phyloP scores from a whole-genome alignment of 73 alveolate genomes.

The Paramecium biaurelia region DNA sequence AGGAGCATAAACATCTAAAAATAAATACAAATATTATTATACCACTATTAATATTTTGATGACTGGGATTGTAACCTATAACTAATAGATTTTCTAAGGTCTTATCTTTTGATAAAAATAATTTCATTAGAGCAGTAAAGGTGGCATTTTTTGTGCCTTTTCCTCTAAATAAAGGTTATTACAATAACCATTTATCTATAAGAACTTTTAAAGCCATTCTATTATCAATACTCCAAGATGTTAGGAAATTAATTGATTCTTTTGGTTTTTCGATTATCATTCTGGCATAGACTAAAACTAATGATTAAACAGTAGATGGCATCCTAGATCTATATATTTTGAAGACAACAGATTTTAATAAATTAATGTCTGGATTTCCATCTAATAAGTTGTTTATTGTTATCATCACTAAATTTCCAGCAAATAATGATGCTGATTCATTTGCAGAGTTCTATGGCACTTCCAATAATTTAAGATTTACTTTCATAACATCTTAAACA shows the following conservation, averaged over 20 bases:
- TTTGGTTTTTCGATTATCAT: slow-evolving; percentile 88
- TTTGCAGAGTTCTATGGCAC: slow-evolving; percentile 48
- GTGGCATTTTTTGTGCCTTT: slow-evolving; percentile 93
- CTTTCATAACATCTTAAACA: slow-evolving; percentile 52
- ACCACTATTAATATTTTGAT: slow-evolving; percentile 78
- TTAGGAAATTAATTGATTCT: slow-evolving; percentile 88
- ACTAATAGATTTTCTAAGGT: slow-evolving; percentile 89
- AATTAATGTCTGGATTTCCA: slow-evolving; percentile 52
- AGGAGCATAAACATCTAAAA: slow-evolving; percentile 91
- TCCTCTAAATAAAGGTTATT: slow-evolving; percentile 96
- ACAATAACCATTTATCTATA: slow-evolving; percentile 95
- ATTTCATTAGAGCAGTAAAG: slow-evolving; percentile 86
- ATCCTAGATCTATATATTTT: slow-evolving; percentile 93
- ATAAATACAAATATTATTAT: not conserved
- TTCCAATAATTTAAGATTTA: slow-evolving; percentile 46
- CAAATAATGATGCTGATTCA: slow-evolving; percentile 49
- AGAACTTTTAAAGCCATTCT: slow-evolving; percentile 91
- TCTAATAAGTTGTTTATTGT: slow-evolving; percentile 45
- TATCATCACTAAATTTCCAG: slow-evolving; percentile 58
- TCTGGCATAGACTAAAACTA: slow-evolving; percentile 92
- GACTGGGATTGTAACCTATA: slow-evolving; percentile 96
- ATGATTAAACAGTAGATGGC: slow-evolving; percentile 93
- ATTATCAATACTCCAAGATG: slow-evolving; percentile 87
- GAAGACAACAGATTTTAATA: slow-evolving; percentile 58
- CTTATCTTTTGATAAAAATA: slow-evolving; percentile 83